These are phyloP conservation scores for Magnaporthiopsis incrustans DNA, from an alignment of 2,329 filamentous ascomycete genomes.

Conservation along the genomic window DNA sequence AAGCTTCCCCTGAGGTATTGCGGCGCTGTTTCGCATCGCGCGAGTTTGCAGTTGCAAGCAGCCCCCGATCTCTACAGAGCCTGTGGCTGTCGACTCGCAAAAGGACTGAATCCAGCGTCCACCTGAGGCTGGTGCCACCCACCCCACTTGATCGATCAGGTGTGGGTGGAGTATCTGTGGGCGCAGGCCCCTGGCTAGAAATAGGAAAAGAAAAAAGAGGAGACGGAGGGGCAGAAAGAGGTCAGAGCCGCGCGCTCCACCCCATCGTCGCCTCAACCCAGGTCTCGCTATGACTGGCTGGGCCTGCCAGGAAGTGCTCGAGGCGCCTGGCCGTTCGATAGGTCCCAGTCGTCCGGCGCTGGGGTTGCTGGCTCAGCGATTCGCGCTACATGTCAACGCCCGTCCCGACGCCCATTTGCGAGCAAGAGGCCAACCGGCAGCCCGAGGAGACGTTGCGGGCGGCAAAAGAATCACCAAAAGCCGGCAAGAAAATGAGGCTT, in stretches of 20 bases:
- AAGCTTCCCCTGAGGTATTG: neutral
- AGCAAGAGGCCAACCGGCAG: neutral
- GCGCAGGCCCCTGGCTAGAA: neutral
- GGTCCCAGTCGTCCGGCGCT: neutral
- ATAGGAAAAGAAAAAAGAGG: neutral
- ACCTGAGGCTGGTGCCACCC: too few species aligned
- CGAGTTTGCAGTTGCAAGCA: neutral
- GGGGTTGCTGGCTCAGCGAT: neutral
- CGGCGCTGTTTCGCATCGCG: neutral
- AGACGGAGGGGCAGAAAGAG: neutral
- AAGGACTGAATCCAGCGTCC: too few species aligned
- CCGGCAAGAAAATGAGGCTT: neutral
- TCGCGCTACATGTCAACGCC: too few species aligned
- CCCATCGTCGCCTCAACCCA: neutral
- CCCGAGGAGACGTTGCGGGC: neutral
- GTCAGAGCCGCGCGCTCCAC: constrained; percentile 8
- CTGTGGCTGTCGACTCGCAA: too few species aligned
- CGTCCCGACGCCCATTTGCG: too few species aligned
- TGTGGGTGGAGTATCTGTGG: neutral
- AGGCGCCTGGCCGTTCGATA: neutral
- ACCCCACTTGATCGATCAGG: neutral
- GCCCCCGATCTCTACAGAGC: neutral
- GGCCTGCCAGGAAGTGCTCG: neutral
- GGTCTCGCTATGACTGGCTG: neutral
- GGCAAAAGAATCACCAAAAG: too few species aligned